Evolutionary conservation across 2,329 filamentous ascomycete genomes (phyloP).

Genomic region (Xylariaceae sp.): DNA sequence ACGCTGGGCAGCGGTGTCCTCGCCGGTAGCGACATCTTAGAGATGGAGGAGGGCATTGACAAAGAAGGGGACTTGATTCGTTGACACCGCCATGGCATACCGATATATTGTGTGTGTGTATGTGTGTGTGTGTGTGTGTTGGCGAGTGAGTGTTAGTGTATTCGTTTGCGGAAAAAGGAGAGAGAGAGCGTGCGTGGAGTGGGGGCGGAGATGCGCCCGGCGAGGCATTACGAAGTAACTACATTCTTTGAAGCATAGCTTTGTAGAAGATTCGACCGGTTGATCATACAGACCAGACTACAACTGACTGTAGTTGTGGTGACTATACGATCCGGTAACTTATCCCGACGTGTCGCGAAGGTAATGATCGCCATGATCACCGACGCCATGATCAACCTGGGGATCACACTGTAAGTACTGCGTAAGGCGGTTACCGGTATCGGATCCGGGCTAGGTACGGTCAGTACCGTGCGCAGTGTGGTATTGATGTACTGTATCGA

Average conservation of each 20-base stretch:
- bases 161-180: too few relatives aligned
- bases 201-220: neutral
- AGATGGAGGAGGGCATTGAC: conserved; percentile 74
- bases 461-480: too few relatives aligned
- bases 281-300: neutral
- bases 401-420: too few relatives aligned
- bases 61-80: conserved; percentile 67
- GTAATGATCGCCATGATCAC: too few relatives aligned
- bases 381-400: too few relatives aligned
- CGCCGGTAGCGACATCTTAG: conserved; percentile 79
- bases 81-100: conserved; percentile 34
- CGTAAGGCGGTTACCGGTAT: too few relatives aligned
- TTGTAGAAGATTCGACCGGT: conserved; percentile 11
- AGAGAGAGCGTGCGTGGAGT: neutral
- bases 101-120: neutral
- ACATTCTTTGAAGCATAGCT: conserved; percentile 49
- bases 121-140: neutral
- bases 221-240: neutral
- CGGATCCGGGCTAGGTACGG: too few relatives aligned
- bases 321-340: too few relatives aligned
- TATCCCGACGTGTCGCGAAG: too few relatives aligned
- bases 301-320: too few relatives aligned
- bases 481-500: too few relatives aligned
- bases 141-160: too few relatives aligned
- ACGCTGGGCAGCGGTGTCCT: conserved; percentile 55